Evolutionary conservation across 73 alveolate species (phyloP), one percentile per base, ranked within the genome.

Genomic region (Paramecium tetraurelia): DNA sequence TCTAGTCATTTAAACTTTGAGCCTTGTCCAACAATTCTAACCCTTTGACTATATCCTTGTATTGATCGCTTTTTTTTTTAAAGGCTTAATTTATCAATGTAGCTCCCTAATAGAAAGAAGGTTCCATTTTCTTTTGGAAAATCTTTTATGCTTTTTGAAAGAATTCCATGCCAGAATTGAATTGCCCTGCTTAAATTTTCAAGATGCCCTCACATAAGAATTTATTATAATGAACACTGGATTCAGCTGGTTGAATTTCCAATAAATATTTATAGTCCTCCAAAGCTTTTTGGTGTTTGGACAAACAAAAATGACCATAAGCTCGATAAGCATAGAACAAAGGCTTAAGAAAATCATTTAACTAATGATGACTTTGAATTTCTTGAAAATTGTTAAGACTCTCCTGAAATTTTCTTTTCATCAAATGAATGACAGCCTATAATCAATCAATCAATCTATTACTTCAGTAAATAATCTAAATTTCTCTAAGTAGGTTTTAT

Each of bases 321-420:
- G 94, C 96, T 44, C 96, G 57, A 88, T 93, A 93, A 12, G 94
- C 75, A 46, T 89, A 89, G 16, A 70, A 93, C 3, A 92, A 68
- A n/a, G 93, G 92, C 38, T 92, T 92, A 33, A 93, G 33, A 50
- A 84, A 93, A 71, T 93, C 96, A 24, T 77, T 88, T 48, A 93
- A 38, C 41, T 77, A 72, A 53, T 68, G 75, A 40, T 87, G 68
- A 21, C 14, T 70, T 31, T 59, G 44, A 31, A 93, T 93, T 20
- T 38, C 63, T 38, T 53, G 36, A 38, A 93, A 84, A 44, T 50
- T 63, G 38, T 36, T 46, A 5, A 93, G 20, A 12, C 93, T 88
- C 21, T 93, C 96, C 21, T 93, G 40, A 43, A 86, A 93, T 86
- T 93, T 93, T 24, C 96, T 72, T 38, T 86, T 93, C 94, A 93